phyloP scores from a whole-genome alignment of 345 rosid genomes.

The Mallotus nudiflorus region DNA sequence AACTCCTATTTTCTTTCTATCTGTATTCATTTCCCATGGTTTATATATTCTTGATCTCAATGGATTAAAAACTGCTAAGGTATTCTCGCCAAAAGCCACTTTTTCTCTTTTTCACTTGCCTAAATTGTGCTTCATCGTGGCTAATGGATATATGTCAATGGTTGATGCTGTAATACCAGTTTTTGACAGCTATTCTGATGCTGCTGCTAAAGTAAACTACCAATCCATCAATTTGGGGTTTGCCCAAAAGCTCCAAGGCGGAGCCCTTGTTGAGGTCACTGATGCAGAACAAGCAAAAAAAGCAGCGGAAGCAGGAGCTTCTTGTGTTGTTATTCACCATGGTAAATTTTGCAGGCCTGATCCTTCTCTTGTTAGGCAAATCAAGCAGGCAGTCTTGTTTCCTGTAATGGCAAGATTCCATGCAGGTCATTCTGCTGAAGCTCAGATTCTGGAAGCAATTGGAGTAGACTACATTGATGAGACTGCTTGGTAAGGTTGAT shows the following conservation, averaged over 20 bases:
- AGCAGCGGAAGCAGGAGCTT: constrained; percentile 67
- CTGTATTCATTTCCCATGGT: not conserved
- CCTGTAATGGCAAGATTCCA: constrained; percentile 61
- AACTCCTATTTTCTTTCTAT: not conserved
- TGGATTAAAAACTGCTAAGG: not conserved
- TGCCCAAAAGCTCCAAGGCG: constrained; percentile 69
- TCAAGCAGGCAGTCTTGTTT: constrained; percentile 50
- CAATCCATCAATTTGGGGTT: constrained; percentile 59
- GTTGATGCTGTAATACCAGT: not conserved
- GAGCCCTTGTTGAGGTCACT: constrained; percentile 52
- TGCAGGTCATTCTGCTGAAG: constrained; percentile 68
- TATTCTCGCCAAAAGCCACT: too few species aligned
- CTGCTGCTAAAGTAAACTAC: constrained; percentile 19
- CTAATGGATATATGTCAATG: not conserved
- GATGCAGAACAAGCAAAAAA: constrained; percentile 54
- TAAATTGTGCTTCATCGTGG: not conserved
- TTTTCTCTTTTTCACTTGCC: not conserved
- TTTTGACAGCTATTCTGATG: not conserved
- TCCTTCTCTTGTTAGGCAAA: constrained; percentile 45
- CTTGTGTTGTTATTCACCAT: constrained; percentile 40
- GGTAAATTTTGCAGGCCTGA: constrained; percentile 61
- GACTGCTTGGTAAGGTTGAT: constrained; percentile 46
- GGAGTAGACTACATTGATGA: constrained; percentile 64
- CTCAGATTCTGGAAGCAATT: constrained; percentile 60
- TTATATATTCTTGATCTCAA: not conserved